Base-by-base conservation (phyloP, 495 filamentous ascomycete species). In the Penicillium chermesinum region DNA sequence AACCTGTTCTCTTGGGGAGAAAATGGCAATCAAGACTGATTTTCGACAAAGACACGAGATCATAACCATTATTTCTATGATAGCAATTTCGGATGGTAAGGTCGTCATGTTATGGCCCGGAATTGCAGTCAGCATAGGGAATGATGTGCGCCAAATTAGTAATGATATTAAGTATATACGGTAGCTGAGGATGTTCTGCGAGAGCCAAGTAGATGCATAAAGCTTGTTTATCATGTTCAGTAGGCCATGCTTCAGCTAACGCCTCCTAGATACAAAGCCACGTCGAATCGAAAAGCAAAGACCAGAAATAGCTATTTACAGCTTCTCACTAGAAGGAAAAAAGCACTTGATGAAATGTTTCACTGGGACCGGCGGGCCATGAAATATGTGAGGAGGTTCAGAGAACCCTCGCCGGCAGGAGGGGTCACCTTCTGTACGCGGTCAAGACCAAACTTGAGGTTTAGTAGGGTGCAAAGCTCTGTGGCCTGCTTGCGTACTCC, bases 311-410 rank as follows among this genome's bases (percentile, higher is more conserved):
- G 30, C 9, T 49, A 44, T 38, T 37, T 33, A 49, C 47, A 49
- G n/a, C 25, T 30, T 30, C 5, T 30, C 25, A 30, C 4, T 30
- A 5, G 25, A 30, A 30, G 10, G 25, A 4, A 30, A 30, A 30
- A 30, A 10, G 25, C 10, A 30, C 25, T 30, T 10, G 5, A 10
- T 30, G 4, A 10, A 10, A 4, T 5, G 10, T 30, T 5, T 22
- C 19, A 44, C 34, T 44, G 42, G 13, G 42, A 44, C 27, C 42
- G 42, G 65, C 82, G 87, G 14, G 84, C 84, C 59, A 89, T 83
- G 67, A 88, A 91, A 61, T 91, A 91, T n/a, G 83, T 86, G 50
- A 91, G 80, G 48, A 91, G 59, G 49, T 84, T 88, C 58, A 85
- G 84, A 4, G 83, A 80, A 36, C 83, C 83, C 30, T 85, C 82